A percentile compares a stretch with the other conserved stretches of the same genome.
Conservation (phyloP, 371 early-diverging fungal species). For the Sporodiniella umbellata region DNA sequence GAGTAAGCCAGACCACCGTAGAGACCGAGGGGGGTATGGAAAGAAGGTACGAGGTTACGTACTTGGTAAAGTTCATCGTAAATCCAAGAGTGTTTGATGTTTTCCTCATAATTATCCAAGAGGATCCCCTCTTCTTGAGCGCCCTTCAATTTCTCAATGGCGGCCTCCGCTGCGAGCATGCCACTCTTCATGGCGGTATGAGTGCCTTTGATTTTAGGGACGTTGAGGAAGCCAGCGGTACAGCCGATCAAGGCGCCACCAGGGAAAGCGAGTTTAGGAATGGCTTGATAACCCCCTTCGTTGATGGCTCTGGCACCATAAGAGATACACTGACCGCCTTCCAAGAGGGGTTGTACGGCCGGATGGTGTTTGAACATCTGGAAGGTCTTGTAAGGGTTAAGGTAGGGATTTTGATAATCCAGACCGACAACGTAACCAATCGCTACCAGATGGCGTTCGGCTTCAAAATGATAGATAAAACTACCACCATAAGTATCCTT, state of each 20-base stretch:
- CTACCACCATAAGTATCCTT: conserved; percentile 90
- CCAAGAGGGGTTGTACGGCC: conserved; percentile 70
- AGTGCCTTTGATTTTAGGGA: conserved; percentile 98
- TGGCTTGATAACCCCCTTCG: conserved; percentile 93
- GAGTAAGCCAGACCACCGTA: conserved; percentile 87
- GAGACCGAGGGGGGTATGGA: conserved; percentile 87
- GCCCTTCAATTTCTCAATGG: conserved; percentile 69
- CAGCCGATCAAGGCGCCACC: conserved; percentile 97
- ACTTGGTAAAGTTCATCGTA: conserved; percentile 89
- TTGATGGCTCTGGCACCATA: conserved; percentile 97
- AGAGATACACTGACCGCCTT: conserved; percentile 90
- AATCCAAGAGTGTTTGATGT: conserved; percentile 88
- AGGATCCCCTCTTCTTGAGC: conserved; percentile 41
- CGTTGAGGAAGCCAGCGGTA: conserved; percentile 95
- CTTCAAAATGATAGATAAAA: conserved; percentile 93
- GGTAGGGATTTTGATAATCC: conserved; percentile 93
- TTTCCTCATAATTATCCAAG: conserved; percentile 77
- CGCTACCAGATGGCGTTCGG: conserved; percentile 74
- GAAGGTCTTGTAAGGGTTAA: conserved; percentile 96
- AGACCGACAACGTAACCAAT: conserved; percentile 91
- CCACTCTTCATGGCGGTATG: conserved; percentile 98
- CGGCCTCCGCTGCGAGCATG: conserved; percentile 86
- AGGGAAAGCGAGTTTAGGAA: conserved; percentile 93
- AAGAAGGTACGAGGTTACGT: conserved; percentile 92
- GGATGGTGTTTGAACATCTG: conserved; percentile 95